phyloP scores from a whole-genome alignment of 352 stramenopile species.

The Pythium rhizo-oryzae region DNA sequence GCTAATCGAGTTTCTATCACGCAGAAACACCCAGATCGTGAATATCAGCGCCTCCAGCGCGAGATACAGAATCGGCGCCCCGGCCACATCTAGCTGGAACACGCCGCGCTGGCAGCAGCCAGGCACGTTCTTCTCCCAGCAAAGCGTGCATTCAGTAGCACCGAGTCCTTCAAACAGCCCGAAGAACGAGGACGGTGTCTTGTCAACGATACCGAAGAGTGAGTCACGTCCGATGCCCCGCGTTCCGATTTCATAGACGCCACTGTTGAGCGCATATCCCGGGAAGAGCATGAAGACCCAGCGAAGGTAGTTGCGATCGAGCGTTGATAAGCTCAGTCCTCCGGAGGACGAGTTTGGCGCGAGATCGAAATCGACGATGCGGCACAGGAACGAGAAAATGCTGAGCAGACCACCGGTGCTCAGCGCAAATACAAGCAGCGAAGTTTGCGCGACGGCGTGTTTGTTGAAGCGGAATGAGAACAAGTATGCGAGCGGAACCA shows the following conservation, averaged over 20 bases:
- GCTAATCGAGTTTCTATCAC: conserved; percentile 40
- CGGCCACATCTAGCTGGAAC: conserved; percentile 48
- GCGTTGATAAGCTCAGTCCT: conserved; percentile 43
- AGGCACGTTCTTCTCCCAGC: conserved; percentile 32
- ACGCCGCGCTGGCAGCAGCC: conserved; percentile 46
- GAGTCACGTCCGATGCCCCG: conserved; percentile 52
- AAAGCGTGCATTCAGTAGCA: conserved; percentile 43
- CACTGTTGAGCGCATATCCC: conserved; percentile 61
- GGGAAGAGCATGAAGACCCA: conserved; percentile 75
- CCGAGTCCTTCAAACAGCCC: conserved; percentile 47
- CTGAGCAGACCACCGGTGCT: conserved; percentile 57
- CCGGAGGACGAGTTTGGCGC: conserved; percentile 5
- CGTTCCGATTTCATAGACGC: conserved; percentile 64
- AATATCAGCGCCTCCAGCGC: conserved; percentile 48
- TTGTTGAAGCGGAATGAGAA: conserved; percentile 60
- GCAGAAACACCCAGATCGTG: conserved; percentile 46
- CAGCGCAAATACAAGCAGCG: conserved; percentile 55
- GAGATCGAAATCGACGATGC: conserved; percentile 47
- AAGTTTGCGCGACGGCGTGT: conserved; percentile 61
- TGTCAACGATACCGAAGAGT: conserved; percentile 35
- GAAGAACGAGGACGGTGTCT: conserved; percentile 51
- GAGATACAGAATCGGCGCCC: conserved; percentile 50
- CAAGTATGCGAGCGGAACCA: conserved; percentile 62
- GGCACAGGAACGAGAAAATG: conserved; percentile 76
- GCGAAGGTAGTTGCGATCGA: conserved; percentile 67